phyloP scores from a whole-genome alignment of 305 asterid genomes.

The Solanum chacoense region DNA sequence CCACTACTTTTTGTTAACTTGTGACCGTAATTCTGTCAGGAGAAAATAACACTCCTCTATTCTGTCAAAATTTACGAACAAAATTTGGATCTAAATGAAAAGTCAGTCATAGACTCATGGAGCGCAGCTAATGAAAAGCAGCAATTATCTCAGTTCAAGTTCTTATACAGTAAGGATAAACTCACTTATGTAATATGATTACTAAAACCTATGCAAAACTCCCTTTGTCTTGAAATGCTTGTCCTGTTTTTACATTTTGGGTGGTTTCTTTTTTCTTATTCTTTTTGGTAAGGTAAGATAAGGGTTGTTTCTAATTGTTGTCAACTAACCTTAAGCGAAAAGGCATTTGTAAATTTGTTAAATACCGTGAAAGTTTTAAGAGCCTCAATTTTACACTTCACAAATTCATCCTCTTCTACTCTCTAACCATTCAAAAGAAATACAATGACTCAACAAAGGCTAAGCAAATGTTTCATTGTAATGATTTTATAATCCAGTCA shows the following conservation, averaged over 20 bases:
- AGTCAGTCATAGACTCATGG: not conserved
- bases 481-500: not conserved
- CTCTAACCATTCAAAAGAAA: not conserved
- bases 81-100: not conserved
- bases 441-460: not conserved
- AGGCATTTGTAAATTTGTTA: not conserved
- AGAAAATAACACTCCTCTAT: not conserved
- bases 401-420: not conserved
- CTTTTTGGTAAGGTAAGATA: not conserved
- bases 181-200: not conserved
- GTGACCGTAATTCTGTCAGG: not conserved
- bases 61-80: not conserved
- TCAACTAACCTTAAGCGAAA: not conserved
- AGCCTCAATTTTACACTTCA: not conserved
- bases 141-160: not conserved
- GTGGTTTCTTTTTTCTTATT: not conserved
- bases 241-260: not conserved
- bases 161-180: not conserved
- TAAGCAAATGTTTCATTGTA: not conserved
- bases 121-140: not conserved
- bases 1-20: not conserved
- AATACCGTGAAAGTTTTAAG: not conserved
- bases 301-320: not conserved
- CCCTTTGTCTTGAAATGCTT: not conserved
- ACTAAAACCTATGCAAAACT: not conserved